Evolutionary conservation across 768 basidiomycete genomes (phyloP).

Genomic region (Phanerodontia chrysosporium): DNA sequence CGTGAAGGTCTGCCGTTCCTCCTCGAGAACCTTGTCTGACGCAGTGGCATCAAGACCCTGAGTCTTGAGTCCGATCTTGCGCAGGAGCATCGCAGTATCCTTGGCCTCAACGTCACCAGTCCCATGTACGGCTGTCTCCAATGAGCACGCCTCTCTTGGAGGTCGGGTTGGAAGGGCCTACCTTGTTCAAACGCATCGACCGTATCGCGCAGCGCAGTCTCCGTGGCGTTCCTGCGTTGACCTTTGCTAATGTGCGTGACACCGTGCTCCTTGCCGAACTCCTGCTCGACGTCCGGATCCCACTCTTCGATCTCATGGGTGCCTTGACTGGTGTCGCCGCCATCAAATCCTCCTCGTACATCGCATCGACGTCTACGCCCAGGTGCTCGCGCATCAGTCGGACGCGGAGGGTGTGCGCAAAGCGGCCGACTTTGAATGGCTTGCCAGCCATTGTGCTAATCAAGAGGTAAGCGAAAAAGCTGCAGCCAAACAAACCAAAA

Average conservation of each 20-base stretch:
- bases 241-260: constrained; percentile 25
- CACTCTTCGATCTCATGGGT: constrained; percentile 53
- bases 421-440: constrained; percentile 94
- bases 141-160: not conserved
- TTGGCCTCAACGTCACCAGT: constrained; percentile 35
- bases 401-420: constrained; percentile 90
- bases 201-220: constrained; percentile 31
- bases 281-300: constrained; percentile 74
- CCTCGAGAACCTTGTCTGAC: constrained; percentile 39
- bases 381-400: constrained; percentile 96
- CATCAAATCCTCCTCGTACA: constrained; percentile 74
- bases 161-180: constrained; percentile 22
- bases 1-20: constrained; percentile 50
- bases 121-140: constrained; percentile 36
- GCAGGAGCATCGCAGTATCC: constrained; percentile 32
- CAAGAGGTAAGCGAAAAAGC: not conserved
- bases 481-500: constrained; percentile 3
- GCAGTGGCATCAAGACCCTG: constrained; percentile 34
- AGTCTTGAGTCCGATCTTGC: constrained; percentile 41
- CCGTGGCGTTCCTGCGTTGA: constrained; percentile 16
- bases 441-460: constrained; percentile 89
- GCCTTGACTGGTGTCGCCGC: constrained; percentile 45
- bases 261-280: constrained; percentile 38
- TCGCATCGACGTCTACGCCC: constrained; percentile 88
- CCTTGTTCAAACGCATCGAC: constrained; percentile 47